A percentile compares a stretch with the other conserved stretches of the same genome.
phyloP scores from a whole-genome alignment of 2,329 filamentous ascomycete species.

The Cryoendolithus antarcticus region DNA sequence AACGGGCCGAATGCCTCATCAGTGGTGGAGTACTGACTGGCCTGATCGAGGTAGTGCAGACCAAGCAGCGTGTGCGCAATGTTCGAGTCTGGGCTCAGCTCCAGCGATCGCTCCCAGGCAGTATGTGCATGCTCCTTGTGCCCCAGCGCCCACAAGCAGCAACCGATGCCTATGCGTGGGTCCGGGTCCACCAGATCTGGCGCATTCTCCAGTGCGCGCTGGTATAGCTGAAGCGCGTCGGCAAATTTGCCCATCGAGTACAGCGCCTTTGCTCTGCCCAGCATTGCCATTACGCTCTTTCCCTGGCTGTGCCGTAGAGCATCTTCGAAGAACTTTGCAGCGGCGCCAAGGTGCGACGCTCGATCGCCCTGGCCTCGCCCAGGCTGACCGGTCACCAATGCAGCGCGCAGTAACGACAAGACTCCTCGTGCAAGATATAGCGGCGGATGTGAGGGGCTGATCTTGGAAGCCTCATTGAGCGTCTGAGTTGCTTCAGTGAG shows the following conservation, averaged over 20 bases:
- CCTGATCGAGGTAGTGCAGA: conserved; percentile 78
- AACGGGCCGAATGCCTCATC: conserved; percentile 73
- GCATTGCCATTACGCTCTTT: conserved; percentile 80
- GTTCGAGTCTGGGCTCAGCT: conserved; percentile 75
- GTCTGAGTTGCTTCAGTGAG: conserved; percentile 81
- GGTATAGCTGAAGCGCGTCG: conserved; percentile 73
- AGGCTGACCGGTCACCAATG: conserved; percentile 35
- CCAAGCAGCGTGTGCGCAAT: conserved; percentile 82
- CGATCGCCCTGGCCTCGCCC: conserved; percentile 2
- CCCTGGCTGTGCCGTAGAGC: conserved; percentile 72
- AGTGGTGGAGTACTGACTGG: conserved; percentile 67
- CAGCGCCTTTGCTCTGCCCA: conserved; percentile 77
- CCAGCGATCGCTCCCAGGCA: conserved; percentile 80
- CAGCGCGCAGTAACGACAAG: conserved; percentile 75
- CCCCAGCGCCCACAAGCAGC: conserved; percentile 92
- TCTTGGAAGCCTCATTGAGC: conserved; percentile 86
- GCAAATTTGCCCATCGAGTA: conserved; percentile 79
- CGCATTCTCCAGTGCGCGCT: conserved; percentile 74
- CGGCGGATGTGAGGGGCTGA: conserved; percentile 85
- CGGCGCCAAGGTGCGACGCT: conserved; percentile 29
- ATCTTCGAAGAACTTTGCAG: conserved; percentile 89
- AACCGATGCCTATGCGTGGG: conserved; percentile 88
- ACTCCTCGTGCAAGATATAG: conserved; percentile 86
- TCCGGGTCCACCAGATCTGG: conserved; percentile 85
- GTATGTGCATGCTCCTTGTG: conserved; percentile 84